These are phyloP conservation scores for Paraconiothyrium brasiliense DNA, from an alignment of 2,329 filamentous ascomycete species.

Conservation along the genomic window DNA sequence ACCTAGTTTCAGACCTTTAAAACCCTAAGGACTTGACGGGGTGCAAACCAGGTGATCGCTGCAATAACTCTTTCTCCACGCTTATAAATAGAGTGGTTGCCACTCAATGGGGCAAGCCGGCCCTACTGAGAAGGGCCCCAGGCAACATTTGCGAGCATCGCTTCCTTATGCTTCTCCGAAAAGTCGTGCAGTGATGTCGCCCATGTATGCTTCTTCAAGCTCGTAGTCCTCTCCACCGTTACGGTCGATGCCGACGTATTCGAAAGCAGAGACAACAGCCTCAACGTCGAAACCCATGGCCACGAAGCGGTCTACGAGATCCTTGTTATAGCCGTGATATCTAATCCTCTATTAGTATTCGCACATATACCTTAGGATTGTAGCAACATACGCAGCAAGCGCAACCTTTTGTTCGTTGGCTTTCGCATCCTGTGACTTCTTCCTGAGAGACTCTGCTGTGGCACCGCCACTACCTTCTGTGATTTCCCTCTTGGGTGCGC, in stretches of 20 bases:
- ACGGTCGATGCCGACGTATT: conserved; percentile 80
- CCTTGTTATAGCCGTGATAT: conserved; percentile 87
- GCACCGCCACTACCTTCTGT: conserved; percentile 64
- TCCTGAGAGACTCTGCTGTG: conserved; percentile 63
- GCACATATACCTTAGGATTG: no score
- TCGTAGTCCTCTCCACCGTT: conserved; percentile 82
- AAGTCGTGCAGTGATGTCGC: conserved; percentile 85
- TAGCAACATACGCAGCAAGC: conserved; percentile 60
- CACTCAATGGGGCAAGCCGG: neutral
- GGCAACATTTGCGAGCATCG: neutral
- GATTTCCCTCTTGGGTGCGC: conserved; percentile 70
- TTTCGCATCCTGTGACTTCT: conserved; percentile 63
- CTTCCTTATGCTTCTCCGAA: conserved; percentile 74
- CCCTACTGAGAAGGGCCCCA: neutral
- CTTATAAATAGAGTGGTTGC: neutral
- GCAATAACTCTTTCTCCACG: neutral
- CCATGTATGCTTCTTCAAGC: conserved; percentile 89
- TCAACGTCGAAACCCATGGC: conserved; percentile 92
- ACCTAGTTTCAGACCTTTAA: neutral
- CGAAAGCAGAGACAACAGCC: conserved; percentile 84
- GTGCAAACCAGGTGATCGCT: conserved; percentile 2
- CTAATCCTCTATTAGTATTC: conserved; percentile 57
- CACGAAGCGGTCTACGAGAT: conserved; percentile 83
- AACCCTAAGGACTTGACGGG: conserved; percentile 9
- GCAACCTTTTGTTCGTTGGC: conserved; percentile 68